Percentiles rank a stretch among this genome's conserved stretches.
These are phyloP conservation scores for Vaccinium vitisidaea DNA, from an alignment of 148 eudicot species.

Conservation along the genomic window DNA sequence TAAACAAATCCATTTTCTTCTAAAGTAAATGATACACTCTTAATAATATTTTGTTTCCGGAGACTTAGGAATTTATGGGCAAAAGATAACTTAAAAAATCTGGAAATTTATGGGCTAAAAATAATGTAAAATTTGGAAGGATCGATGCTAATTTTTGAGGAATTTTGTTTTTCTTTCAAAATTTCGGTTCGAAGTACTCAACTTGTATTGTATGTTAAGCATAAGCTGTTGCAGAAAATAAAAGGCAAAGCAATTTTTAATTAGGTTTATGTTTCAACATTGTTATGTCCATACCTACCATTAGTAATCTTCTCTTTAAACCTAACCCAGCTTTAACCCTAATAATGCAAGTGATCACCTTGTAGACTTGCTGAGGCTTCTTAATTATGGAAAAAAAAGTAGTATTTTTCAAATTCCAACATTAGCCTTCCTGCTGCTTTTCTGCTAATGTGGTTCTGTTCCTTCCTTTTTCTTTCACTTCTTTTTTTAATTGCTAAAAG, in stretches of 20 bases:
- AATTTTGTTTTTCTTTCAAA: neutral
- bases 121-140: neutral
- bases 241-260: neutral
- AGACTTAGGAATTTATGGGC: neutral
- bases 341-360: slow-evolving; percentile 4
- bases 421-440: neutral
- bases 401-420: neutral
- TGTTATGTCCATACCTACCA: slow-evolving; percentile 7
- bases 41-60: neutral
- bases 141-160: neutral
- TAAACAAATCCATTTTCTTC: neutral
- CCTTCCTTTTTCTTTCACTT: neutral
- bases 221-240: neutral
- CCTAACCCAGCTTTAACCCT: neutral
- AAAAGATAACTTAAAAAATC: neutral
- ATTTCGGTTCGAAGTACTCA: neutral
- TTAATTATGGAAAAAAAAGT: neutral
- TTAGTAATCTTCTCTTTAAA: neutral
- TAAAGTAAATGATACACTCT: neutral
- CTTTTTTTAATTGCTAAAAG: neutral
- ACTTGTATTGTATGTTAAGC: neutral
- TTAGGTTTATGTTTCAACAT: neutral
- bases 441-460: neutral
- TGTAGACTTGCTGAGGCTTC: slow-evolving; percentile 4
- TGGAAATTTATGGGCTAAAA: neutral